These are phyloP conservation scores for Corchorus capsularis DNA, from an alignment of 345 rosid species.

Conservation along the genomic window DNA sequence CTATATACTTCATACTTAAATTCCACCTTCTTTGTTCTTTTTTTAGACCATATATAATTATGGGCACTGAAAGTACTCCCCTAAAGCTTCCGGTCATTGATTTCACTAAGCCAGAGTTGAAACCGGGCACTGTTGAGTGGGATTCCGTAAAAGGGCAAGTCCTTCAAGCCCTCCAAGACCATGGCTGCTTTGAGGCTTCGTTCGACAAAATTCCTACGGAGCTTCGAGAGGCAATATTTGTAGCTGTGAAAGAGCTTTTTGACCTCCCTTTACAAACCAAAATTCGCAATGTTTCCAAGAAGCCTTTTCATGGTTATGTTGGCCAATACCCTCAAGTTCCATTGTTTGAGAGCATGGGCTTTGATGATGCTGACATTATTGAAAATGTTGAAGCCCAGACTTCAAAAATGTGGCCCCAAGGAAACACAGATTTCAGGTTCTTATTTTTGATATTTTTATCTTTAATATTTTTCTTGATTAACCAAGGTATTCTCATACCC, in stretches of 20 bases:
- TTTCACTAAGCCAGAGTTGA: constrained; percentile 40
- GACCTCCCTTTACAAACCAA: constrained; percentile 60
- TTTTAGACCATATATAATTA: constrained; percentile 3
- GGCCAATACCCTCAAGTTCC: constrained; percentile 67
- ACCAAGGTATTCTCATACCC: too few relatives aligned
- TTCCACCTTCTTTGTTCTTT: neutral
- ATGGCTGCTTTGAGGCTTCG: constrained; percentile 70
- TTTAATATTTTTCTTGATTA: too few relatives aligned
- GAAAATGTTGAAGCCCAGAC: constrained; percentile 42
- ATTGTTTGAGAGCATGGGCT: constrained; percentile 66
- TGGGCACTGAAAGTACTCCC: constrained; percentile 48
- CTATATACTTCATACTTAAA: neutral
- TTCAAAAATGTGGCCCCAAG: constrained; percentile 51
- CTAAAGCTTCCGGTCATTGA: constrained; percentile 45
- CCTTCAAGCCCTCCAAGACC: constrained; percentile 49
- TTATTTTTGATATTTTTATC: neutral
- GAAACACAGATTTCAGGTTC: constrained; percentile 59
- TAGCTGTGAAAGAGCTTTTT: constrained; percentile 51
- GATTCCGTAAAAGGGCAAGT: constrained; percentile 38
- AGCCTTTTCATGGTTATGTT: constrained; percentile 62
- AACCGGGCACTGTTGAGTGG: constrained; percentile 52
- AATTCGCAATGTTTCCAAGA: constrained; percentile 41
- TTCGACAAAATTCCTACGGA: constrained; percentile 45
- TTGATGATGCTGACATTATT: constrained; percentile 43
- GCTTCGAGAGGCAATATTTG: constrained; percentile 33